Conservation (phyloP, 2,329 filamentous ascomycete species). For the Colletotrichum gigasporum region DNA sequence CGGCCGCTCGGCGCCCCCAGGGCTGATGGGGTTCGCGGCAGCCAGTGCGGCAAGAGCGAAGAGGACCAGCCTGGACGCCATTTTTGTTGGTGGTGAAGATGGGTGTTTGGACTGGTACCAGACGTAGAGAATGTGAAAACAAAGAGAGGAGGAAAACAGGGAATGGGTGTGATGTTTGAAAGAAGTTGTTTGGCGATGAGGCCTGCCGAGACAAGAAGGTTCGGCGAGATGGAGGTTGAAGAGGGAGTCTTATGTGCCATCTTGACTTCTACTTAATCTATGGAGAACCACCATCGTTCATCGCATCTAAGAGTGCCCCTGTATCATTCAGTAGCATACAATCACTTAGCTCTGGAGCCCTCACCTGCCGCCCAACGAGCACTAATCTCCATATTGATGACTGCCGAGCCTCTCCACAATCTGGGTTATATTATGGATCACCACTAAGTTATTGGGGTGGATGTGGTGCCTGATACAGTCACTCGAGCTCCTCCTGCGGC, state of each 20-base stretch:
- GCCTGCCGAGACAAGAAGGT: slow-evolving; percentile 5
- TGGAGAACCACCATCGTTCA: background rate
- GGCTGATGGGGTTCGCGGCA: slow-evolving; percentile 24
- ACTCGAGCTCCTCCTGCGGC: too few relatives aligned
- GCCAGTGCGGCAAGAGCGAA: slow-evolving; percentile 27
- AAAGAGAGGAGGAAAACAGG: background rate
- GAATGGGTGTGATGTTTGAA: background rate
- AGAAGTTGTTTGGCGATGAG: slow-evolving; percentile 9
- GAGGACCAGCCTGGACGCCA: slow-evolving; percentile 26
- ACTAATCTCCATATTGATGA: slow-evolving; percentile 9
- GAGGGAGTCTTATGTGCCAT: slow-evolving; percentile 2
- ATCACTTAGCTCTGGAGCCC: background rate
- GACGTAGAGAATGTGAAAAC: background rate
- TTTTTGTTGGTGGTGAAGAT: background rate
- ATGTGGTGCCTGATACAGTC: too few relatives aligned
- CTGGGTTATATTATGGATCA: slow-evolving; percentile 8
- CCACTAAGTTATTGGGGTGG: background rate
- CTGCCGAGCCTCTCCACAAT: slow-evolving; percentile 24
- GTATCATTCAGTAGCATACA: background rate
- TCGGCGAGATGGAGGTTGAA: background rate
- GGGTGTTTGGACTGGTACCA: background rate
- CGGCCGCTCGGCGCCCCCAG: slow-evolving; percentile 6
- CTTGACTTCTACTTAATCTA: background rate
- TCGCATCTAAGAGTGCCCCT: background rate
- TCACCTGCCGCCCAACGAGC: background rate